Conservation (phyloP, 2,329 filamentous ascomycete species). For the Phialophora chinensis region DNA sequence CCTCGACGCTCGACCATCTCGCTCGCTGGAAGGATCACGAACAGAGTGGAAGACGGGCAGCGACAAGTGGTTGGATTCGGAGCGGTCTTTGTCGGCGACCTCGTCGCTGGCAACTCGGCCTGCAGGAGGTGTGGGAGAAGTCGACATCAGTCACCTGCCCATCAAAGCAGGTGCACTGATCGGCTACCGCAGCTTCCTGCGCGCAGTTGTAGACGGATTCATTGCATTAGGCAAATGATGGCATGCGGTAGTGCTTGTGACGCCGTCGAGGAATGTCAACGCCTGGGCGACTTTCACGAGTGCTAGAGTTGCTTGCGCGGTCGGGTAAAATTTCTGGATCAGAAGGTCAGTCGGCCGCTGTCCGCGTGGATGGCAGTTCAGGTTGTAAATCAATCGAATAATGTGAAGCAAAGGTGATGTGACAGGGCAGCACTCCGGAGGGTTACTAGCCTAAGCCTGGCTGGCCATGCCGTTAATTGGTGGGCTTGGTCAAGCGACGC, state of each 20-base stretch:
- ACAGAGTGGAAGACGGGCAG: constrained; percentile 36
- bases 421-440: neutral
- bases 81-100: constrained; percentile 13
- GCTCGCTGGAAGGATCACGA: constrained; percentile 24
- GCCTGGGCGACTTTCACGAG: neutral
- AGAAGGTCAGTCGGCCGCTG: constrained; percentile 3
- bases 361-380: neutral
- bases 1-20: constrained; percentile 25
- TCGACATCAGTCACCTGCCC: constrained; percentile 37
- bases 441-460: neutral
- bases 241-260: neutral
- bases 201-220: constrained; percentile 21
- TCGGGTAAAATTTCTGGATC: constrained; percentile 6
- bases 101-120: constrained; percentile 28
- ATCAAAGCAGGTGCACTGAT: constrained; percentile 29
- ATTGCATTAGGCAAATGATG: constrained; percentile 23
- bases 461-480: neutral
- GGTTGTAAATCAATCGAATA: neutral
- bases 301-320: neutral
- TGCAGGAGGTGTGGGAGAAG: constrained; percentile 25
- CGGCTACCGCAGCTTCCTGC: constrained; percentile 36
- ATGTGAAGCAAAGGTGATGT: neutral
- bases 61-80: constrained; percentile 20
- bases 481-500: neutral
- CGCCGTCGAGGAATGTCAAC: neutral